Evolutionary conservation across 164 flowering plant genomes (phyloP).

Genomic region (Piper betle): DNA sequence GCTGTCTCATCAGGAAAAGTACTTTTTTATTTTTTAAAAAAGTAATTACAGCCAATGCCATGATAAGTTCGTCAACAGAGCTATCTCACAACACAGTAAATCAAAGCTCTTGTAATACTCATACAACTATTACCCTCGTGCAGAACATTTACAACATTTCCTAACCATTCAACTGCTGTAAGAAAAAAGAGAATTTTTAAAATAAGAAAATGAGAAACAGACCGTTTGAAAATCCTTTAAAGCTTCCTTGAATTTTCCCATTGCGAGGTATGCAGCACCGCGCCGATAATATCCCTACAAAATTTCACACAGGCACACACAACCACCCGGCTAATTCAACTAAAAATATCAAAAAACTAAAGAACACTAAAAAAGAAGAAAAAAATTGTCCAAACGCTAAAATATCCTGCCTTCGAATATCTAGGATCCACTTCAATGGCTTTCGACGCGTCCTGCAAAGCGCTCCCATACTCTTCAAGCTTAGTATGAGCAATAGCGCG

Average conservation of each 20-base stretch:
- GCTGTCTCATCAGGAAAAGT: too few relatives aligned
- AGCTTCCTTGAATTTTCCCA: conserved; percentile 99
- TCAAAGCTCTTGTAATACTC: too few relatives aligned
- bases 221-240: conserved; percentile 97
- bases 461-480: conserved; percentile 96
- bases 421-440: conserved; percentile 85
- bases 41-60: too few relatives aligned
- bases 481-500: conserved; percentile 93
- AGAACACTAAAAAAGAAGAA: background rate
- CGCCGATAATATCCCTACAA: conserved; percentile 88
- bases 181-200: too few relatives aligned
- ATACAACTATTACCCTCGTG: too few relatives aligned
- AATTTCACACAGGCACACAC: background rate
- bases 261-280: conserved; percentile 91
- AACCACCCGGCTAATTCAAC: conserved; percentile 1
- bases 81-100: too few relatives aligned
- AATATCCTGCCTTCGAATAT: conserved; percentile 62
- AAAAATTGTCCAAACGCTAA: background rate
- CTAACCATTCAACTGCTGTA: background rate
- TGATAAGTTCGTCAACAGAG: too few relatives aligned
- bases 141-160: too few relatives aligned
- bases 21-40: too few relatives aligned
- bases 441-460: conserved; percentile 81
- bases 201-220: background rate
- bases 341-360: conserved; percentile 6